Evolutionary conservation across 768 basidiomycete species (phyloP).

Genomic region (Cyclocybe aegerita): DNA sequence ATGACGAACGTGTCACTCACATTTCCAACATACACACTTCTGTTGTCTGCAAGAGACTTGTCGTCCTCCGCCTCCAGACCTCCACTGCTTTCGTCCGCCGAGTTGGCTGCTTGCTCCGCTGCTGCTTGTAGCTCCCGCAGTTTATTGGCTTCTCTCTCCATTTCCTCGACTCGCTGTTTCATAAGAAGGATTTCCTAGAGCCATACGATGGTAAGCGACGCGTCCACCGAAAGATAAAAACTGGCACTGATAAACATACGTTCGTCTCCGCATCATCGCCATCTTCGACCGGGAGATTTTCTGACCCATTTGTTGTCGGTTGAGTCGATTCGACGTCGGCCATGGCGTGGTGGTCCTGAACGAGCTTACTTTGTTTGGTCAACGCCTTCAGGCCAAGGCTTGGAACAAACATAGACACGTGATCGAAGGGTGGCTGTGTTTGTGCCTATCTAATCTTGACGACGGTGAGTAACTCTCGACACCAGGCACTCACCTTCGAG

Average conservation of each 20-base stretch:
- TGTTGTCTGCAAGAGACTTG: constrained; percentile 70
- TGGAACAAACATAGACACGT: constrained; percentile 21
- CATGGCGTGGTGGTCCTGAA: constrained; percentile 33
- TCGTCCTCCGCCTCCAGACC: constrained; percentile 86
- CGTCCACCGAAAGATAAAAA: constrained; percentile 2
- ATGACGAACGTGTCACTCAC: constrained; percentile 50
- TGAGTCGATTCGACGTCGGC: constrained; percentile 51
- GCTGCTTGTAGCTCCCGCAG: constrained; percentile 84
- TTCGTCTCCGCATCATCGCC: constrained; percentile 65
- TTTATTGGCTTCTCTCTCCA: constrained; percentile 90
- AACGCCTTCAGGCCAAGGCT: not conserved
- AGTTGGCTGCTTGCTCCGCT: constrained; percentile 56
- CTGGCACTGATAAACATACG: constrained; percentile 28
- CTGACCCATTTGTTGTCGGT: constrained; percentile 31
- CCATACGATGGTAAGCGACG: constrained; percentile 16
- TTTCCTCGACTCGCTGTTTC: constrained; percentile 91
- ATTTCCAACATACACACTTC: constrained; percentile 96
- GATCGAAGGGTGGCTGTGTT: not conserved
- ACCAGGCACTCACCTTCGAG: too few species aligned
- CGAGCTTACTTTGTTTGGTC: constrained; percentile 16
- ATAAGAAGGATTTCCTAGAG: constrained; percentile 83
- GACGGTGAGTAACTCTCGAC: too few species aligned
- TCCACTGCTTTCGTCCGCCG: constrained; percentile 42
- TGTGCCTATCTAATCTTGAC: too few species aligned
- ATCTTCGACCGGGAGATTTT: constrained; percentile 49